These are phyloP conservation scores for Blastocladiella emersonii DNA, from an alignment of 371 early-diverging fungal genomes.

Conservation along the genomic window DNA sequence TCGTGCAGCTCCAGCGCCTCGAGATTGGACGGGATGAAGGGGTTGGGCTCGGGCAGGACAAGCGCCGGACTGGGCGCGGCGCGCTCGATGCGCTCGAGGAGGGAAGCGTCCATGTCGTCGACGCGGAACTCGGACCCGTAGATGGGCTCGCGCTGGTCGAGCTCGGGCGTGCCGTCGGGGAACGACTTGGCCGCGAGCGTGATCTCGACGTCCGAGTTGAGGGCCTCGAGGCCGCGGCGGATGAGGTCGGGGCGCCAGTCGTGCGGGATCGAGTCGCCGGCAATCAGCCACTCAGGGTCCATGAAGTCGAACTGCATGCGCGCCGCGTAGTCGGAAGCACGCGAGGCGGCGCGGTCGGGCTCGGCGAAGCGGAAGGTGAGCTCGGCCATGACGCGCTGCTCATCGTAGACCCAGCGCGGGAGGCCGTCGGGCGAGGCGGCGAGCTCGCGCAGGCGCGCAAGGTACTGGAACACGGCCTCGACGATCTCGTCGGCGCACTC, in stretches of 20 bases:
- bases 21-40: conserved; percentile 57
- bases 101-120: conserved; percentile 32
- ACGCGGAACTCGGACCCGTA: conserved; percentile 74
- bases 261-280: conserved; percentile 44
- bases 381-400: conserved; percentile 48
- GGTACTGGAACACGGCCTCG: conserved; percentile 68
- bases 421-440: conserved; percentile 47
- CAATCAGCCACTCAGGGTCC: conserved; percentile 48
- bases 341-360: conserved; percentile 27
- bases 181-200: background rate
- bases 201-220: background rate
- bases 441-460: conserved; percentile 51
- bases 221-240: conserved; percentile 9
- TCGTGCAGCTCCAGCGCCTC: no score
- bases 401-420: conserved; percentile 61
- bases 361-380: conserved; percentile 70
- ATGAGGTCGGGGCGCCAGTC: conserved; percentile 21
- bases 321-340: conserved; percentile 22
- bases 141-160: conserved; percentile 38
- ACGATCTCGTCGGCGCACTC: conserved; percentile 62
- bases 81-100: conserved; percentile 14
- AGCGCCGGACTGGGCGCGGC: conserved; percentile 30
- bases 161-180: background rate
- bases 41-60: conserved; percentile 58
- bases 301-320: conserved; percentile 34